These are phyloP conservation scores for Tolypocladium tundrense DNA, from an alignment of 2,329 filamentous ascomycete species.

Conservation along the genomic window DNA sequence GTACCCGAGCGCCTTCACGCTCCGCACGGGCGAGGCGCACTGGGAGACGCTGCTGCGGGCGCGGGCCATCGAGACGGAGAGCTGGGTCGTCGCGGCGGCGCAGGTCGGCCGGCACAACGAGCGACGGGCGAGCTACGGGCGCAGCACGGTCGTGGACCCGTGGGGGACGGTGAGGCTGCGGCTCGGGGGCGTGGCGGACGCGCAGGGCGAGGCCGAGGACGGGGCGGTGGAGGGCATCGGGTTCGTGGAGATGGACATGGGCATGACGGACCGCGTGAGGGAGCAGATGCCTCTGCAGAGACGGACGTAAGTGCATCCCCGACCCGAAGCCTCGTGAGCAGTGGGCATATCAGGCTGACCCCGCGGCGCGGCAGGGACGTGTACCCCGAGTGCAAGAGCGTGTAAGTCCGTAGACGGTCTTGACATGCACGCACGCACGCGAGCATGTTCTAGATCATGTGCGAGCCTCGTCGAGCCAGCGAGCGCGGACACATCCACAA, in stretches of 20 bases:
- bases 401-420: not conserved
- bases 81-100: constrained; percentile 77
- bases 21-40: constrained; percentile 74
- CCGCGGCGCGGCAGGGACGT: not conserved
- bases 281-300: constrained; percentile 41
- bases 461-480: not conserved
- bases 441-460: not conserved
- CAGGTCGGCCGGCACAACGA: constrained; percentile 65
- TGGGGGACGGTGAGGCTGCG: constrained; percentile 70
- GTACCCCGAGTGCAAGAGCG: constrained; percentile 1
- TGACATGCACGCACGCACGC: not conserved
- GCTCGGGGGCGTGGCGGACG: constrained; percentile 44
- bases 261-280: constrained; percentile 35
- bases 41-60: constrained; percentile 74
- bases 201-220: constrained; percentile 27
- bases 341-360: not conserved
- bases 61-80: constrained; percentile 80
- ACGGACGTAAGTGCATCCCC: constrained; percentile 34
- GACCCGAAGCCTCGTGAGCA: not conserved
- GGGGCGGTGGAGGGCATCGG: constrained; percentile 35
- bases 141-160: constrained; percentile 75
- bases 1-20: constrained; percentile 85
- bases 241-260: constrained; percentile 44
- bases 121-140: constrained; percentile 73
- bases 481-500: not conserved